These are phyloP conservation scores for Helicostylum pulchrum DNA, from an alignment of 192 early-diverging fungal genomes.

Conservation along the genomic window DNA sequence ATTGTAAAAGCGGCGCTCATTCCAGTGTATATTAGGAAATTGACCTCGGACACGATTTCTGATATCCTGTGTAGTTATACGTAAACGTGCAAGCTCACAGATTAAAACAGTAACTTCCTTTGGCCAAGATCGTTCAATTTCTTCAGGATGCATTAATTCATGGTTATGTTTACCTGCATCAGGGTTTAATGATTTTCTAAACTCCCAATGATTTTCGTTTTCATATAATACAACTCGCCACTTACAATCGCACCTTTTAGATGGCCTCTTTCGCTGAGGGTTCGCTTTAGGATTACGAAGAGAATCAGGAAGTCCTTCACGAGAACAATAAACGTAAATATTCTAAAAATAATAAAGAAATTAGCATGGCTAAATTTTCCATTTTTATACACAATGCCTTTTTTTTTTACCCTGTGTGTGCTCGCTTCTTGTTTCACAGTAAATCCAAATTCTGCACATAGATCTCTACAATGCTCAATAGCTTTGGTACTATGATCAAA, in stretches of 20 bases:
- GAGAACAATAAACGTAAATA: slow-evolving; percentile 59
- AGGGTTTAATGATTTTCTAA: slow-evolving; percentile 55
- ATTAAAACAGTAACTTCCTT: slow-evolving; percentile 44
- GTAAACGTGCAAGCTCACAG: slow-evolving; percentile 42
- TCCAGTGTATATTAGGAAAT: slow-evolving; percentile 49
- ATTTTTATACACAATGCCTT: not conserved
- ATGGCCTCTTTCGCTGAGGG: slow-evolving; percentile 49
- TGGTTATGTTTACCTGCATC: slow-evolving; percentile 54
- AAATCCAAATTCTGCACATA: slow-evolving; percentile 53
- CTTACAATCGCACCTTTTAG: slow-evolving; percentile 55
- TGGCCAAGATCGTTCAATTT: slow-evolving; percentile 54
- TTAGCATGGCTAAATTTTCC: not conserved
- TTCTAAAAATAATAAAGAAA: slow-evolving; percentile 36
- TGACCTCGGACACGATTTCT: slow-evolving; percentile 40
- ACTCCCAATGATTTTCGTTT: slow-evolving; percentile 50
- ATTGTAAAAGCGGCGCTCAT: slow-evolving; percentile 59
- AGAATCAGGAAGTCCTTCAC: slow-evolving; percentile 57
- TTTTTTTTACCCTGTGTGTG: slow-evolving; percentile 46
- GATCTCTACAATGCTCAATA: slow-evolving; percentile 44
- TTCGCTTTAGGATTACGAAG: slow-evolving; percentile 46
- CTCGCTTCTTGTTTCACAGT: slow-evolving; percentile 61
- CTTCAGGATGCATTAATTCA: slow-evolving; percentile 47
- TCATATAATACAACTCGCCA: slow-evolving; percentile 58
- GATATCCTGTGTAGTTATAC: slow-evolving; percentile 42
- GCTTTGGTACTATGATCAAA: slow-evolving; percentile 42